These are phyloP conservation scores for Fusarium penzigii DNA, from an alignment of 2,329 filamentous ascomycete species.

Conservation along the genomic window DNA sequence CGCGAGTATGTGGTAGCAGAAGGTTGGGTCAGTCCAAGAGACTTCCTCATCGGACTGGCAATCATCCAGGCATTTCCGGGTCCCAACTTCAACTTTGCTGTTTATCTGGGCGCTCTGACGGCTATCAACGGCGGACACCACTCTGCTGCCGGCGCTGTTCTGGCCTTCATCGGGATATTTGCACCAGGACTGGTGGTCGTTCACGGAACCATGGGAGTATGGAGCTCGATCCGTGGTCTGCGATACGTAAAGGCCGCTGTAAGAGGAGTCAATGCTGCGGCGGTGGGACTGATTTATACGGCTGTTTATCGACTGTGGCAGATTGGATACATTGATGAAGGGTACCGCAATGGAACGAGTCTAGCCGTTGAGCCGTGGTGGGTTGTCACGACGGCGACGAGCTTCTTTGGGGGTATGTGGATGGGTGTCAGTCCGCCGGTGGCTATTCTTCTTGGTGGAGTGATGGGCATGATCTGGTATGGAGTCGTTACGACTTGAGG, in stretches of 20 bases:
- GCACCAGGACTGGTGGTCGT: slow-evolving; percentile 49
- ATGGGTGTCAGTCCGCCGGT: slow-evolving; percentile 34
- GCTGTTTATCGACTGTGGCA: slow-evolving; percentile 65
- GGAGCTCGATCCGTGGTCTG: slow-evolving; percentile 49
- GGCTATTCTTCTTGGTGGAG: slow-evolving; percentile 35
- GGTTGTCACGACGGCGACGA: slow-evolving; percentile 57
- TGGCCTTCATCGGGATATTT: slow-evolving; percentile 57
- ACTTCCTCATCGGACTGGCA: slow-evolving; percentile 73
- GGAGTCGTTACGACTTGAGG: slow-evolving; percentile 25
- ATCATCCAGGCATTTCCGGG: slow-evolving; percentile 69
- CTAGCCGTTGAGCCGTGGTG: slow-evolving; percentile 63
- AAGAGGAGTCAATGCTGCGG: slow-evolving; percentile 59
- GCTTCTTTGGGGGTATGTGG: slow-evolving; percentile 47
- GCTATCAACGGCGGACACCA: slow-evolving; percentile 40
- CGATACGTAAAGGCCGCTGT: slow-evolving; percentile 51
- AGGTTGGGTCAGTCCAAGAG: slow-evolving; percentile 68
- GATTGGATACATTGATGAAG: slow-evolving; percentile 58
- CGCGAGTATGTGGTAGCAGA: slow-evolving; percentile 64
- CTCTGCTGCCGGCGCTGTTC: slow-evolving; percentile 47
- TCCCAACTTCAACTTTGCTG: slow-evolving; percentile 53
- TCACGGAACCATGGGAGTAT: slow-evolving; percentile 56
- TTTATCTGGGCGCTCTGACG: slow-evolving; percentile 56
- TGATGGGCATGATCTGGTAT: slow-evolving; percentile 36
- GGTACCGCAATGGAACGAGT: slow-evolving; percentile 49
- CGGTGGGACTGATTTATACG: slow-evolving; percentile 63